phyloP scores from a whole-genome alignment of 2,329 filamentous ascomycete species.

The Alternaria consortialis region DNA sequence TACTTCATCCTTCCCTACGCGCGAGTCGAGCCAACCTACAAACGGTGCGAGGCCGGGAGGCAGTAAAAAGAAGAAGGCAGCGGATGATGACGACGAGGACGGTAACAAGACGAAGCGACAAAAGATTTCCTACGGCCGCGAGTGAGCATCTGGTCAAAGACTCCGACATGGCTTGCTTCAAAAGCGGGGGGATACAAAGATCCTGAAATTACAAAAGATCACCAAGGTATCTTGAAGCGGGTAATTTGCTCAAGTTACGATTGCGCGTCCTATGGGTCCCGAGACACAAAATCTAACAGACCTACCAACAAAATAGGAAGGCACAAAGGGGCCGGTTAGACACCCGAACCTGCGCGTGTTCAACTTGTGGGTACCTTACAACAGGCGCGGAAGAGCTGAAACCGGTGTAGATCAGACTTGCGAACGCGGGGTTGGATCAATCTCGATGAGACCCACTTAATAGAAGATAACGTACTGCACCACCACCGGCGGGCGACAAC shows the following conservation, averaged over 20 bases:
- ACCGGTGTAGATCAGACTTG: constrained; percentile 21
- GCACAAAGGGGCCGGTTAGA: constrained; percentile 17
- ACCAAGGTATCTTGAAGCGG: constrained; percentile 13
- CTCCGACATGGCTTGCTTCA: constrained; percentile 4
- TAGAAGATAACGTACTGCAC: constrained; percentile 14
- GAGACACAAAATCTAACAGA: constrained; percentile 22
- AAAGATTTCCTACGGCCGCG: constrained; percentile 61
- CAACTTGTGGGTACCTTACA: constrained; percentile 8
- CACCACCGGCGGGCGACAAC: constrained; percentile 28
- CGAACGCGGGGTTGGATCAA: constrained; percentile 32
- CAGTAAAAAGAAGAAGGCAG: constrained; percentile 58
- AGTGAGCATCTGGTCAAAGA: constrained; percentile 40
- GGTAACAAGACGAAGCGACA: constrained; percentile 58
- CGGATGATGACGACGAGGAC: constrained; percentile 57
- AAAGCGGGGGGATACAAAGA: constrained; percentile 3
- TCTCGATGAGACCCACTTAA: constrained; percentile 32
- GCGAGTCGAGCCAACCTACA: constrained; percentile 56
- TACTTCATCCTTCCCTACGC: constrained; percentile 56
- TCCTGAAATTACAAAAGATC: constrained; percentile 10
- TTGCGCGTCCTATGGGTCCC: constrained; percentile 40
- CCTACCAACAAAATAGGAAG: constrained; percentile 31
- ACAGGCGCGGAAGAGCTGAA: constrained; percentile 11
- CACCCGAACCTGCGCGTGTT: constrained; percentile 12
- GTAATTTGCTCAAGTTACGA: constrained; percentile 18
- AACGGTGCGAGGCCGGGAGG: constrained; percentile 48